phyloP scores from a whole-genome alignment of 179 eudicot species.

The Camellia oleifera region DNA sequence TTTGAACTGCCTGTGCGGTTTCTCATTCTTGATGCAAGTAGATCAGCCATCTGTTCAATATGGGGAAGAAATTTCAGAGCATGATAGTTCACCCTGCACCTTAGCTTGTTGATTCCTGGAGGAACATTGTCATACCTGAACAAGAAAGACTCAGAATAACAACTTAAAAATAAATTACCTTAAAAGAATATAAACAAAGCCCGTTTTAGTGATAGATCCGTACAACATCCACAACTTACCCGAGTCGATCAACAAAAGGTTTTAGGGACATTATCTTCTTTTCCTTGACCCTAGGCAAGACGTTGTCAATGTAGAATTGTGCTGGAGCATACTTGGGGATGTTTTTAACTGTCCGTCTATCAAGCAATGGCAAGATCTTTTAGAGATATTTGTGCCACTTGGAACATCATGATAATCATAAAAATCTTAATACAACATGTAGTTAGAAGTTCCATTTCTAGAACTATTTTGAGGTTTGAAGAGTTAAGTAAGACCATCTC shows the following conservation, averaged over 20 bases:
- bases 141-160: constrained; percentile 9
- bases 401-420: background rate
- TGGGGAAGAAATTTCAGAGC: constrained; percentile 97
- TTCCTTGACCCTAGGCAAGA: constrained; percentile 94
- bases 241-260: constrained; percentile 98
- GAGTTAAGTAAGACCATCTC: background rate
- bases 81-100: constrained; percentile 97
- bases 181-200: background rate
- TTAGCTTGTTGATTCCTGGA: constrained; percentile 78
- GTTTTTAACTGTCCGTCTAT: constrained; percentile 94
- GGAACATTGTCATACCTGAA: constrained; percentile 97
- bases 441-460: background rate
- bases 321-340: constrained; percentile 99
- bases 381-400: background rate
- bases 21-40: constrained; percentile 89
- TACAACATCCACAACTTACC: constrained; percentile 48
- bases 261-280: constrained; percentile 97
- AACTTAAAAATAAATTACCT: background rate
- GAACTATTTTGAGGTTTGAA: background rate
- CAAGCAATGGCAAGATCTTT: constrained; percentile 22
- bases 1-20: constrained; percentile 83
- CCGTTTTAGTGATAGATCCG: background rate
- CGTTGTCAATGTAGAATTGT: constrained; percentile 94
- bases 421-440: background rate
- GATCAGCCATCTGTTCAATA: constrained; percentile 92